Conservation (phyloP, 371 early-diverging fungal species). For the Apophysomyces variabilis region DNA sequence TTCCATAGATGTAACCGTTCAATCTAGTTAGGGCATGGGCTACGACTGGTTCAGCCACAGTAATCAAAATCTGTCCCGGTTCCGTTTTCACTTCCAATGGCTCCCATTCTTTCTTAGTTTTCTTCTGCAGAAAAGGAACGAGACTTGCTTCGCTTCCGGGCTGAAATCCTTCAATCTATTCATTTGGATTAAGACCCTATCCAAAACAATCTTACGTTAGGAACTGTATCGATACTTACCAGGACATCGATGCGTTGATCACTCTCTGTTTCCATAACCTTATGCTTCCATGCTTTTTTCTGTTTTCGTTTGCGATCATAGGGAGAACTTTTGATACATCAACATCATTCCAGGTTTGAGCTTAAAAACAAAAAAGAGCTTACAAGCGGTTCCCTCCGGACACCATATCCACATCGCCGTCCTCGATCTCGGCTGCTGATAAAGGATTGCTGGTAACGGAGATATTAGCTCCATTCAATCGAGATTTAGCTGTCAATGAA, state of each 20-base stretch:
- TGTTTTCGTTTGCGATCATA: constrained; percentile 33
- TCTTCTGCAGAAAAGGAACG: constrained; percentile 40
- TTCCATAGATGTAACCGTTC: constrained; percentile 51
- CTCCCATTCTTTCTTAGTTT: constrained; percentile 48
- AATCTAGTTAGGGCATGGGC: constrained; percentile 45
- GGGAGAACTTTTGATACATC: constrained; percentile 30
- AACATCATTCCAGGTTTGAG: neutral
- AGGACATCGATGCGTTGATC: constrained; percentile 36
- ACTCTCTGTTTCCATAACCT: constrained; percentile 7
- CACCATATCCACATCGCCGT: constrained; percentile 39
- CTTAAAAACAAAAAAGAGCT: constrained; percentile 9
- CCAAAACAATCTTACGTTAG: neutral
- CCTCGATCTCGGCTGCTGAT: constrained; percentile 19
- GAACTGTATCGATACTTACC: constrained; percentile 20
- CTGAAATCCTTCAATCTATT: constrained; percentile 40
- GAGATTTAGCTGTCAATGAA: constrained; percentile 29
- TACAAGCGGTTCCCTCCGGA: constrained; percentile 44
- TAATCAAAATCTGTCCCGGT: constrained; percentile 37
- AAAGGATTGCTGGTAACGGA: constrained; percentile 29
- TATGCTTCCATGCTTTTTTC: constrained; percentile 17
- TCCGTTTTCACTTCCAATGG: constrained; percentile 37
- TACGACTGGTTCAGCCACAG: constrained; percentile 38
- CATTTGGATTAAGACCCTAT: neutral
- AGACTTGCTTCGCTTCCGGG: constrained; percentile 40
- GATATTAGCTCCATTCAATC: constrained; percentile 27